phyloP scores from a whole-genome alignment of 495 filamentous ascomycete genomes.

The Hypoxylon fragiforme region DNA sequence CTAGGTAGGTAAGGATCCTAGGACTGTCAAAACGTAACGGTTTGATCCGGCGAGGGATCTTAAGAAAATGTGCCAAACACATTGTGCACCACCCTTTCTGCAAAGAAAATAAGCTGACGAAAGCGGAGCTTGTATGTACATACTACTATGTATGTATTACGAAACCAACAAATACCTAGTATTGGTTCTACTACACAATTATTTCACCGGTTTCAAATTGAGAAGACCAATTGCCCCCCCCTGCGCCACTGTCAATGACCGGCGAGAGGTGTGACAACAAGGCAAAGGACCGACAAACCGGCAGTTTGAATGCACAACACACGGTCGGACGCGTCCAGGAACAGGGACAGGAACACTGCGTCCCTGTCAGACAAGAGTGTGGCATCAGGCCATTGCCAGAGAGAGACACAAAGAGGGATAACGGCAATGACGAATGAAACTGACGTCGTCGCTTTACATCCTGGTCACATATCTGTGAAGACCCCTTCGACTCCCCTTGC shows the following conservation, averaged over 20 bases:
- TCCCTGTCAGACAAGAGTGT: slow-evolving; percentile 21
- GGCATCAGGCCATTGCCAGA: slow-evolving; percentile 25
- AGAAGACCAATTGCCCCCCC: slow-evolving; percentile 16
- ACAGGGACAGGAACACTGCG: not conserved
- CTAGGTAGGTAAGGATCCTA: slow-evolving; percentile 17
- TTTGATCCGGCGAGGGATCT: slow-evolving; percentile 1
- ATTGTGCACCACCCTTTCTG: slow-evolving; percentile 10
- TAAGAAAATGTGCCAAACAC: not conserved
- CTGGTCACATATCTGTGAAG: slow-evolving; percentile 15
- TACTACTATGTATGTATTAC: slow-evolving; percentile 33
- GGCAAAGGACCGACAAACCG: slow-evolving; percentile 20
- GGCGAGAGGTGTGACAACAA: slow-evolving; percentile 27
- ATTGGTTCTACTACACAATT: slow-evolving; percentile 23
- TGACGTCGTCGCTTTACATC: slow-evolving; percentile 12
- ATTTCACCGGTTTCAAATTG: slow-evolving; percentile 24
- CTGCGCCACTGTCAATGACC: slow-evolving; percentile 22
- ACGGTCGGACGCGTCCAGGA: not conserved
- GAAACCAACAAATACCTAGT: slow-evolving; percentile 14
- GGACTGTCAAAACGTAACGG: slow-evolving; percentile 15
- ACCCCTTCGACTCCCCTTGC: slow-evolving; percentile 14
- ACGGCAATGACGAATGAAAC: slow-evolving; percentile 25
- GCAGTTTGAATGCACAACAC: slow-evolving; percentile 20
- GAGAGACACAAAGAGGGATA: too few species aligned
- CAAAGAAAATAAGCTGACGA: slow-evolving; percentile 22
- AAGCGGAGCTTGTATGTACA: slow-evolving; percentile 15